Evolutionary conservation across 192 early-diverging fungal genomes (phyloP), one percentile per base, ranked within the genome.

Genomic region (Umbelopsis sp.): DNA sequence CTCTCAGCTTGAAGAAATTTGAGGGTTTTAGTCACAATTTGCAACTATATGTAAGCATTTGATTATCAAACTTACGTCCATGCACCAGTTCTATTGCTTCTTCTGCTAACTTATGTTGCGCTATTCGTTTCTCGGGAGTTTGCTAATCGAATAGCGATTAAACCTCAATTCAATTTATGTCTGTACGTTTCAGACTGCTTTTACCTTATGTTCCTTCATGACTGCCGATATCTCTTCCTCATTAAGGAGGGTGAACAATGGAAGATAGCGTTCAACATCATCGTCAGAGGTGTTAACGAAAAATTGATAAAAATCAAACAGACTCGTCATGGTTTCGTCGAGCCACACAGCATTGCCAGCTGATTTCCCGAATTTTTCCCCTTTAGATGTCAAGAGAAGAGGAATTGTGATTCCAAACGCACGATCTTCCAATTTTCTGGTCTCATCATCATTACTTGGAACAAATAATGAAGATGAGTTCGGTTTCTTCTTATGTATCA

Each of bases 341-440:
- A 98, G 79, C 97, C 97, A 98, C 15, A 98, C 84, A 2, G 95
- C 95, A 76, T 98, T 98, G 33, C 97, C 97, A 20, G 93, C 95
- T 37, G 91, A 93, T 78, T 98, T 98, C 21, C 97, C 97, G 88
- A 98, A 98, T 78, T 98, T 98, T 69, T 96, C 95, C 8, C 97
- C 97, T 2, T 87, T 88, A 2, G 94, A 81, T 0, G 92, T 96
- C 1, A 94, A 90, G 23, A 98, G 78, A 51, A 98, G 78, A 16
- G 93, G 94, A 45, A 97, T 88, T 0, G 95, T 97, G 21, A 98
- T 67, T 23, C 95, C 97, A 82, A 84, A 94, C 0, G 92, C 92
- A 4, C 48, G 74, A 27, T 79, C 71, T n/a, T 79, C 75, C 16
- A 74, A 69, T 9, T 75, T 69, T 10, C 22, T 30, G 2, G 61